Base-by-base conservation (phyloP, 768 basidiomycete species). In the Naganishia vaughanmartiniae region DNA sequence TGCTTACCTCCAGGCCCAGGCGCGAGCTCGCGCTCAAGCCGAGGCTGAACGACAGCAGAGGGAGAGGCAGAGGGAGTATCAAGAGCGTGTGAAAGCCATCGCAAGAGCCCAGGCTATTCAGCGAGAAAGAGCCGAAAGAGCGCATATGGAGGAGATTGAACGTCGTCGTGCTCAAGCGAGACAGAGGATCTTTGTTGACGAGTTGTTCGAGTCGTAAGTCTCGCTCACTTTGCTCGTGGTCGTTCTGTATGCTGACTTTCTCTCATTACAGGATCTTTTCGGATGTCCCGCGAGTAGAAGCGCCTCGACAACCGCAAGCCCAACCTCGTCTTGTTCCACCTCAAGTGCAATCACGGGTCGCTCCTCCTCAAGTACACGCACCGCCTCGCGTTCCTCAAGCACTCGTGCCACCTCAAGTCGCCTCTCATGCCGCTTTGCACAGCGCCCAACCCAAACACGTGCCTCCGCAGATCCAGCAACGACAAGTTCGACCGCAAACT, bases 121-220 rank as follows among this genome's bases (percentile, higher is more conserved):
- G 24, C 36, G 60, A n/a, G 60, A 63, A 45, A 26, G 60, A 63
- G 60, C 21, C 26, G 60, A 63, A 26, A 63, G 60, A 26, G 60
- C 60, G 2, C 24, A 24, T 6, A 26, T 63, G 60, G 26, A 26
- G 12, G 60, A 63, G 39, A 63, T 63, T 30, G 60, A 63, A 30
- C 9, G 60, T n/a, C 21, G 60, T 24, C 21, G 60, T 7, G 60
- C 39, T 17, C n/a, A 63, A 45, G 60, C 60, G 39, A 63, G 60
- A 42, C 60, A 63, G 42, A 45, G 60, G 42, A 63, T 63, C 60
- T 63, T 63, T 63, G 60, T 63, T 24, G 24, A 42, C 12, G 60
- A 63, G n/a, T 28, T 63, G 39, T 28, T 63, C n/a, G 60, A 63
- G 24, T 46, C 60, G 60, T 63, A 30, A 45, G 60, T 63, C 24